These are phyloP conservation scores for Zea mays DNA, from an alignment of 176 grass and related monocot genomes.

Conservation along the genomic window DNA sequence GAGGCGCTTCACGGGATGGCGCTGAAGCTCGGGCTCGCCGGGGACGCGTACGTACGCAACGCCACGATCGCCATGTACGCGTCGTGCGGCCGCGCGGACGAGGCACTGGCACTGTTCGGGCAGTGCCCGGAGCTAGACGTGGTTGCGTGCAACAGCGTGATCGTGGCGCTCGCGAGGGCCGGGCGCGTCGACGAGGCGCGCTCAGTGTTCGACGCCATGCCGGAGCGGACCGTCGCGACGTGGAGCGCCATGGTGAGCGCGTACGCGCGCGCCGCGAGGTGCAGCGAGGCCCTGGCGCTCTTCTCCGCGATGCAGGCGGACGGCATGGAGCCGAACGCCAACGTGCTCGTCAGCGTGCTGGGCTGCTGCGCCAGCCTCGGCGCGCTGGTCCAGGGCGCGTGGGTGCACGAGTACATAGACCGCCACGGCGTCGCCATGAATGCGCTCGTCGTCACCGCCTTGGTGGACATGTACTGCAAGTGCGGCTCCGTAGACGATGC, in stretches of 20 bases:
- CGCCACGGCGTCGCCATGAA: slow-evolving; percentile 43
- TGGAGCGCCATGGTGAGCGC: slow-evolving; percentile 78
- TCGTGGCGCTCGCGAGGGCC: slow-evolving; percentile 50
- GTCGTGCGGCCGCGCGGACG: slow-evolving; percentile 33
- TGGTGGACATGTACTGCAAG: slow-evolving; percentile 80
- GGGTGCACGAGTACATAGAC: slow-evolving; percentile 64
- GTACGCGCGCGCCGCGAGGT: slow-evolving; percentile 43
- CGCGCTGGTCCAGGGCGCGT: slow-evolving; percentile 64
- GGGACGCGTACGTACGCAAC: slow-evolving; percentile 61
- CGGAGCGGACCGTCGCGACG: slow-evolving; percentile 45
- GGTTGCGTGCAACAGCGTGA: slow-evolving; percentile 66
- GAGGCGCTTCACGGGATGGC: slow-evolving; percentile 70
- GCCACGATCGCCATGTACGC: slow-evolving; percentile 74
- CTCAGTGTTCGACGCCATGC: slow-evolving; percentile 65
- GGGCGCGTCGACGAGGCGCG: slow-evolving; percentile 50
- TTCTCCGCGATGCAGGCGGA: slow-evolving; percentile 58
- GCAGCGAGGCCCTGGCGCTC: slow-evolving; percentile 50
- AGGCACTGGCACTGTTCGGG: slow-evolving; percentile 42
- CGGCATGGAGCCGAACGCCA: slow-evolving; percentile 63
- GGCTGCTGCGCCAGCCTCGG: slow-evolving; percentile 58
- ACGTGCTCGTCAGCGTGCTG: slow-evolving; percentile 62
- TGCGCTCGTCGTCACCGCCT: slow-evolving; percentile 50
- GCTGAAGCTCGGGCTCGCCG: slow-evolving; percentile 61
- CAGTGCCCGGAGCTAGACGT: slow-evolving; percentile 45
- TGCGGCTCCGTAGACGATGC: slow-evolving; percentile 54